Evolutionary conservation across 306 rosid genomes (phyloP).

Genomic region (Hippophae rhamnoides): DNA sequence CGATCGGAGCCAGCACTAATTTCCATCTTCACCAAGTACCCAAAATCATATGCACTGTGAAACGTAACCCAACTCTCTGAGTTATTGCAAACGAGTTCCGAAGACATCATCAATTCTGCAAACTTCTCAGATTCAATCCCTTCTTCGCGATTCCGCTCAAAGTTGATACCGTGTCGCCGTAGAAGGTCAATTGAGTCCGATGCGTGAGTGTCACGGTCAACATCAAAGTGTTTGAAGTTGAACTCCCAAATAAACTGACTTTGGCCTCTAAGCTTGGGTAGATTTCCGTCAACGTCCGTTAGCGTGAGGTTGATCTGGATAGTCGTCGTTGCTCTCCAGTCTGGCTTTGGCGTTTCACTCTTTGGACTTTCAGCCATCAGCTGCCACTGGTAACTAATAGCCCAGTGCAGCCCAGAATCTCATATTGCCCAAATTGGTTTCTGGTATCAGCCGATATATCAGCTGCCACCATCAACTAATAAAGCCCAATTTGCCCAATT

Average conservation of each 20-base stretch:
- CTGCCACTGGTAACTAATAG: too few species aligned
- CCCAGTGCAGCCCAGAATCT: too few species aligned
- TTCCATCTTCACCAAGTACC: constrained; percentile 48
- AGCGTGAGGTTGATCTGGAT: constrained; percentile 75
- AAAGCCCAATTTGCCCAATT: too few species aligned
- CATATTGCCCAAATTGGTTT: too few species aligned
- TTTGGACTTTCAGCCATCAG: too few species aligned
- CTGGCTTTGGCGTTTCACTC: too few species aligned
- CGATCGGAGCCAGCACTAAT: too few species aligned
- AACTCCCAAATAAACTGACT: constrained; percentile 62
- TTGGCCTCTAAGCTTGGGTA: constrained; percentile 40
- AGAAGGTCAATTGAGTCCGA: constrained; percentile 53
- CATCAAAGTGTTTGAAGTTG: constrained; percentile 58
- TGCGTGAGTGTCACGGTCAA: constrained; percentile 38
- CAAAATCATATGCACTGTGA: constrained; percentile 69
- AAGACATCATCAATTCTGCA: constrained; percentile 46
- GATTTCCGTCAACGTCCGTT: constrained; percentile 50
- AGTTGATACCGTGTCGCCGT: constrained; percentile 59
- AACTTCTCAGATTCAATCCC: constrained; percentile 38
- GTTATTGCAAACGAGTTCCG: constrained; percentile 49
- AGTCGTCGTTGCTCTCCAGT: too few species aligned
- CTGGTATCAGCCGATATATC: too few species aligned
- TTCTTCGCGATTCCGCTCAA: constrained; percentile 28
- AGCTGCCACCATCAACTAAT: too few species aligned
- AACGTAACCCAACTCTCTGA: constrained; percentile 61